Evolutionary conservation across 805 yeast genomes (phyloP).

Genomic region (Yarrowia sp.): DNA sequence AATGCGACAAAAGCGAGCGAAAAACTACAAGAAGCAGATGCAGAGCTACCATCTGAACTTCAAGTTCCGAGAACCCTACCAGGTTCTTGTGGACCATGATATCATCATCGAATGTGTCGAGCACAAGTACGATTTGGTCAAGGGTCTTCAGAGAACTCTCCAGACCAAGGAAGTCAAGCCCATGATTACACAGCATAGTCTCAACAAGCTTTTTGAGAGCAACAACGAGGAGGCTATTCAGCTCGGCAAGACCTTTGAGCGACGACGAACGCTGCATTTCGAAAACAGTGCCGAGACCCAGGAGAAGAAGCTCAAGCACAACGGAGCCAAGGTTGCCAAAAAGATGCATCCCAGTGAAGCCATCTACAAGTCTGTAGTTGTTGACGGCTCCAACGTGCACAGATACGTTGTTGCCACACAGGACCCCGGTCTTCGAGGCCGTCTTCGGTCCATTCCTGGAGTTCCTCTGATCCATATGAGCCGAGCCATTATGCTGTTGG

Average conservation of each 20-base stretch:
- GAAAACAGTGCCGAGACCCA: constrained; percentile 15
- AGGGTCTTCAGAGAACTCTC: constrained; percentile 78
- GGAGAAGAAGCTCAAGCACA: constrained; percentile 32
- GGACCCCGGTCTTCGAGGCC: constrained; percentile 69
- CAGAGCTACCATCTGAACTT: constrained; percentile 82
- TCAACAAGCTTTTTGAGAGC: constrained; percentile 79
- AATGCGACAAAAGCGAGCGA: constrained; percentile 97
- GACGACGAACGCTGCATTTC: constrained; percentile 90
- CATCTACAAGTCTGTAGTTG: constrained; percentile 34
- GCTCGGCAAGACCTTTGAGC: constrained; percentile 81
- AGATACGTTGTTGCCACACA: constrained; percentile 90
- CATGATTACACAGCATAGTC: constrained; percentile 94
- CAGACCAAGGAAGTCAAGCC: constrained; percentile 71
- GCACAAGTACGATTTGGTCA: constrained; percentile 77
- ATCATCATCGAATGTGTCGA: constrained; percentile 69
- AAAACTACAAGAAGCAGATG: constrained; percentile 92
- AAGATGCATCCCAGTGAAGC: constrained; percentile 35
- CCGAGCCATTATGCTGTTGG: constrained; percentile 94
- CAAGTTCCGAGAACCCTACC: constrained; percentile 93
- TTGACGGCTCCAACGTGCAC: constrained; percentile 70
- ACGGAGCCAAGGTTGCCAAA: constrained; percentile 22
- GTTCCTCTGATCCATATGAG: constrained; percentile 87
- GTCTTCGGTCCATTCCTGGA: constrained; percentile 81
- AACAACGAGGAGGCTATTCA: constrained; percentile 78
- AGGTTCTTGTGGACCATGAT: constrained; percentile 84